Evolutionary conservation across 2,329 filamentous ascomycete genomes (phyloP), one percentile per base, ranked within the genome.

Genomic region (Fusarium sp.): DNA sequence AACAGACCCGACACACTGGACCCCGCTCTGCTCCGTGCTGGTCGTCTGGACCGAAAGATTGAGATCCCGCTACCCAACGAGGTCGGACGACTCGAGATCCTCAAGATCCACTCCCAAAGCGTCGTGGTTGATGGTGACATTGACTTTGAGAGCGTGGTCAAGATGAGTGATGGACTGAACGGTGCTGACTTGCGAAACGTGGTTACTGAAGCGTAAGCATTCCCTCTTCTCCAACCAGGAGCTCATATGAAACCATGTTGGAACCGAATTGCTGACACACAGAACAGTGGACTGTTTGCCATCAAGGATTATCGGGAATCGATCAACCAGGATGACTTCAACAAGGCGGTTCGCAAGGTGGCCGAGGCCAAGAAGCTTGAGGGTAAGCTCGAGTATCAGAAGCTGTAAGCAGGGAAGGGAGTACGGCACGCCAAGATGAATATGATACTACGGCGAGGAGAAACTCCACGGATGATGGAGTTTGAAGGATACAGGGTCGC

Each of bases 101-200:
- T 99, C 84, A 99, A 99, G 90, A 99, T 99, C 78, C 97, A 99
- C 83, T 91, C 96, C 7, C 90, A 91, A 37, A 92, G 93, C 71
- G 97, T 99, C 15, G 90, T 94, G 68, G 92, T 94, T 54, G 96
- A 98, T 78, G 97, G 96, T 1, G 97, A 99, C 73, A 95, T 99
- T 80, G 97, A 99, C 83, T 99, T 97, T 81, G 97, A 99, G 89
- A 98, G 95, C 79, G 95, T 99, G 69, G 97, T 99, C 77, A 99
- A 99, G 91, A 99, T 99, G 97, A 98, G 95, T 79, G 97, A 99
- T 81, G 95, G 96, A 32, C 90, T 99, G 79, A 99, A 99, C 85
- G 97, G 97, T 82, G 97, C 97, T 60, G 97, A 99, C 90, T 86
- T 99, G 87, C 90, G 97, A 81, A 99, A 99, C 82, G 95, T 99